Conservation (phyloP, 768 basidiomycete species). For the Royoungia palumana region DNA sequence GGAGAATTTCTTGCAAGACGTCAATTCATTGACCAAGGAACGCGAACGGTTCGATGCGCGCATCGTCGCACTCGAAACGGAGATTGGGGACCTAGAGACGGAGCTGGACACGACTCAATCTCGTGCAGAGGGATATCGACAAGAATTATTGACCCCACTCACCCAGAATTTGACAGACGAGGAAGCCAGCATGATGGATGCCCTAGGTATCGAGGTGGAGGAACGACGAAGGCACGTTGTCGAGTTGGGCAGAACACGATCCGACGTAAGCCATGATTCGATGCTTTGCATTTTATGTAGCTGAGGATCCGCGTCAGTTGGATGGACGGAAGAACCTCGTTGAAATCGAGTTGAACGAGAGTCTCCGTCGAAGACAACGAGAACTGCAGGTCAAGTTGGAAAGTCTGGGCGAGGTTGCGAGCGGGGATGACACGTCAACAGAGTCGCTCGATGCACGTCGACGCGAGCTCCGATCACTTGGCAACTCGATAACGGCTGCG, state of each 20-base stretch:
- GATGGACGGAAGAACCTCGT: conserved; percentile 74
- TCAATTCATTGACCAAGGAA: conserved; percentile 55
- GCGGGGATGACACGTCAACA: conserved; percentile 52
- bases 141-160: conserved; percentile 74
- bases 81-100: conserved; percentile 66
- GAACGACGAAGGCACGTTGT: conserved; percentile 65
- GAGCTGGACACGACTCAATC: conserved; percentile 63
- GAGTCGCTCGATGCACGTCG: conserved; percentile 67
- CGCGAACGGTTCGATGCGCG: conserved; percentile 65
- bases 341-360: conserved; percentile 93
- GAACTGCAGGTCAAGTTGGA: conserved; percentile 79
- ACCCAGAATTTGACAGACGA: conserved; percentile 67
- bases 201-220: conserved; percentile 74
- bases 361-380: conserved; percentile 72
- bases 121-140: conserved; percentile 59
- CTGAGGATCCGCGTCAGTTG: conserved; percentile 30
- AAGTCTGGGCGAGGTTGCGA: conserved; percentile 58
- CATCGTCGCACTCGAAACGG: conserved; percentile 60
- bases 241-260: conserved; percentile 62
- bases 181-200: conserved; percentile 65
- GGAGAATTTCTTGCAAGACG: conserved; percentile 65
- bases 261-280: conserved; percentile 51
- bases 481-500: conserved; percentile 61
- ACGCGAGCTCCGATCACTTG: conserved; percentile 67
- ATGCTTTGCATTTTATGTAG: background rate